Evolutionary conservation across 306 rosid genomes (phyloP), one percentile per base, ranked within the genome.

Genomic region (Oemleria cerasiformis): DNA sequence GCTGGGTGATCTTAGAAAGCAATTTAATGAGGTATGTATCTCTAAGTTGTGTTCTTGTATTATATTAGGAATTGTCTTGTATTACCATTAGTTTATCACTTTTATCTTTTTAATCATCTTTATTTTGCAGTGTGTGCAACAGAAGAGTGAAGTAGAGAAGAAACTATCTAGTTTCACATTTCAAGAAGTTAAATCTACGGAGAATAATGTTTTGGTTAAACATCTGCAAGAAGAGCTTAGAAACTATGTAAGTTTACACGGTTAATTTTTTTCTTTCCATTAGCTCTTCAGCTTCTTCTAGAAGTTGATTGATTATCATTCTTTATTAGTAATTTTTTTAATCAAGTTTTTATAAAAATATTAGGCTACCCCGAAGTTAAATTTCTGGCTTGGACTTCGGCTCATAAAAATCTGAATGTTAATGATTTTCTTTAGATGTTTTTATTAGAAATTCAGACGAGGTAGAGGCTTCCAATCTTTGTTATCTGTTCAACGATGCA

Each of bases 151-250:
- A 79, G 79, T 74, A 68, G 98, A 91, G 83, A 91, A 88, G 77
- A 89, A 89, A 59, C 72, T 94, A 74, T 79, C 87, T 67, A 84
- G 81, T 74, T 82, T 74, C 63, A 79, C 89, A 5, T 85, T 82
- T 76, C 88, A 84, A 73, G 91, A 91, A 79, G 87, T 70, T 69
- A 42, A 75, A 74, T 72, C 83, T 74, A 56, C 86, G 2, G 86
- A 81, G 48, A 67, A 71, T 77, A 63, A 78, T 79, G 68, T 66
- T 72, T 80, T 94, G 82, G 81, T 91, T 60, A 94, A 91, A 78
- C 87, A 89, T 79, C 80, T 94, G 78, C 98, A 94, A 39, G 91
- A 91, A 74, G 96, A 91, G 81, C 96, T 94, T 73, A 87, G 82
- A 48, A 88, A 80, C 83, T 91, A 78, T 73, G 98, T 94, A 81